Percentiles rank a stretch among this genome's conserved stretches.
These are phyloP conservation scores for Leishmania mexicana DNA, from an alignment of 208 protist species.

Conservation along the genomic window DNA sequence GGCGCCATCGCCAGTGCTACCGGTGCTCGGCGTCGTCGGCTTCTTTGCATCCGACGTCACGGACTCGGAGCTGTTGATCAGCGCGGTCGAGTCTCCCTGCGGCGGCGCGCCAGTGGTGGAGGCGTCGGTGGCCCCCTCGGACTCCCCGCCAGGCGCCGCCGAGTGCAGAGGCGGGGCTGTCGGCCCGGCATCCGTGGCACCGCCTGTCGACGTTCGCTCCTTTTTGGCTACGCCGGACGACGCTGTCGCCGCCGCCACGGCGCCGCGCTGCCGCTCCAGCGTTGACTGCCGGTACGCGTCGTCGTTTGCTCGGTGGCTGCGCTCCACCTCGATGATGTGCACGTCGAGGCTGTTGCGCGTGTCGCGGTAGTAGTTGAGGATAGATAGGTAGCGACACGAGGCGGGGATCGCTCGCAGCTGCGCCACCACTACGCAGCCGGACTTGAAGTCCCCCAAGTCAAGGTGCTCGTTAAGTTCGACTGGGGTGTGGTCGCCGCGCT, in stretches of 20 bases:
- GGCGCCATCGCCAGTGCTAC: neutral
- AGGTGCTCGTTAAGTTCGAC: constrained; percentile 34
- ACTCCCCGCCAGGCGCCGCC: neutral
- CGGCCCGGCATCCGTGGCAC: neutral
- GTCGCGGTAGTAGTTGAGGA: constrained; percentile 46
- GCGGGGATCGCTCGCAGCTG: constrained; percentile 48
- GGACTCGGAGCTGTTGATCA: neutral
- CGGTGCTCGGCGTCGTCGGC: neutral
- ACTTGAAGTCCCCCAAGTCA: constrained; percentile 33
- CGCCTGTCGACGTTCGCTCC: neutral
- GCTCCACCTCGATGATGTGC: constrained; percentile 44
- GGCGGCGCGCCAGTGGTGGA: neutral
- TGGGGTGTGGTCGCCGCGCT: constrained; percentile 26
- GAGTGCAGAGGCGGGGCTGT: no score
- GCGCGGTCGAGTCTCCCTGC: neutral
- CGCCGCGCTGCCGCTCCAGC: constrained; percentile 24
- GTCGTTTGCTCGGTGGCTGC: constrained; percentile 29
- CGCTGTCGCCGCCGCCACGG: neutral
- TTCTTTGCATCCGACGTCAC: neutral
- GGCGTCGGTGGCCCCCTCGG: neutral
- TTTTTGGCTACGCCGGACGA: neutral
- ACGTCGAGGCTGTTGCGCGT: constrained; percentile 36
- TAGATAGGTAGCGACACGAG: constrained; percentile 31
- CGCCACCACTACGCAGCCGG: constrained; percentile 49
- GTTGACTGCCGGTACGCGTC: constrained; percentile 29